A percentile compares a stretch with the other conserved stretches of the same genome.
Conservation (phyloP, 139 green algal species). For the Auxenochlorella pyrenoidosa region DNA sequence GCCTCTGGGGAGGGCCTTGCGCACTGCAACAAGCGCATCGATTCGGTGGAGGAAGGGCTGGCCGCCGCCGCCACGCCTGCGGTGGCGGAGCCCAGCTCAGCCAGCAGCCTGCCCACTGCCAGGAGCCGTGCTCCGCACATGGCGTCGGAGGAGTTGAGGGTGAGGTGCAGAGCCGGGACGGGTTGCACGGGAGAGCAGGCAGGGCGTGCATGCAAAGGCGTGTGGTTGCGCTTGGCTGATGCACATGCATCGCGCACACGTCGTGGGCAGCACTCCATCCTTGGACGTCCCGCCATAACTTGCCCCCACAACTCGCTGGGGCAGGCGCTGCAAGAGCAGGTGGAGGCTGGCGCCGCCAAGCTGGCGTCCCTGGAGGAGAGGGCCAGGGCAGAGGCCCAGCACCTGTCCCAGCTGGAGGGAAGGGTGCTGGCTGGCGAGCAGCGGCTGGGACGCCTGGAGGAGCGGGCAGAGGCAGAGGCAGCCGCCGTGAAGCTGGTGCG, state of each 20-base stretch:
- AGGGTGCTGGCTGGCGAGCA: background rate
- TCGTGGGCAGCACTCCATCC: too few species aligned
- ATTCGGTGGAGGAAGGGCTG: background rate
- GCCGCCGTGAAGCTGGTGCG: background rate
- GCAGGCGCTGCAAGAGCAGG: background rate
- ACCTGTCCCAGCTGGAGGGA: background rate
- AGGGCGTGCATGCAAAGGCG: too few species aligned
- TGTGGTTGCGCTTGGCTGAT: too few species aligned
- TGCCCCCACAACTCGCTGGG: too few species aligned
- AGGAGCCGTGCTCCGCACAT: background rate
- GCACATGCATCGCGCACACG: too few species aligned
- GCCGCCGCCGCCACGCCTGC: background rate
- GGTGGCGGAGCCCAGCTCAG: background rate
- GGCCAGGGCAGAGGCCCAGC: too few species aligned
- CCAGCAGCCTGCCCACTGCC: background rate
- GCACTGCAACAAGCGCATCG: constrained; percentile 13
- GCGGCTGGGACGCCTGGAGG: background rate
- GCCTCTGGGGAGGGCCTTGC: background rate
- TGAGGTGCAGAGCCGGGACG: too few species aligned
- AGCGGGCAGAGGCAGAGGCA: background rate
- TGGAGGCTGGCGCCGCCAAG: background rate
- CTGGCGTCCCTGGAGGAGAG: background rate
- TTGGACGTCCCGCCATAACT: too few species aligned
- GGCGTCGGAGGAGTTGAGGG: background rate
- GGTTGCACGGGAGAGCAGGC: too few species aligned